Evolutionary conservation across 2,329 filamentous ascomycete genomes (phyloP), one percentile per base, ranked within the genome.

Genomic region (Aureobasidium sp.): DNA sequence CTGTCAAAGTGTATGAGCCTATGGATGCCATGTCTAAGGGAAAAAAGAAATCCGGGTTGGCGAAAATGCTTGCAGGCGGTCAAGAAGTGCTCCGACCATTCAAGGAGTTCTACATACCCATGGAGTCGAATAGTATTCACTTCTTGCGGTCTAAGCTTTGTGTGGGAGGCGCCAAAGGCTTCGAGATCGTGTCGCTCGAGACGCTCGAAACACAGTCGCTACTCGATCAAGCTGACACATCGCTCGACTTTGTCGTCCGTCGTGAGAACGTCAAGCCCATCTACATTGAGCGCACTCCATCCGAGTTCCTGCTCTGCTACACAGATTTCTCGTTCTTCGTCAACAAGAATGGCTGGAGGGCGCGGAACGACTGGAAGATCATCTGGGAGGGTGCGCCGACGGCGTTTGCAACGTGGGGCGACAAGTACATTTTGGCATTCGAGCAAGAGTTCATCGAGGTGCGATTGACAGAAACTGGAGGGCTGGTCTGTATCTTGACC

Each of bases 271-370:
- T 94, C 70, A 91, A 90, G 73, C 93, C 94, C 2, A 95, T 99
- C 66, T 93, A 97, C 71, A 97, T 99, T 68, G 95, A 99, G 76
- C 89, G 94, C 49, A 87, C 97, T 72, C 95, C 95, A 68, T 92
- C 93, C 73, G 94, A 99, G 73, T 99, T 99, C 81, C 76, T 99
- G 68, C 86, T 99, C 66, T 97, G 97, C 76, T 99, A 99, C 78
- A 94, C 91, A 5, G 94, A 99, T 74, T 99, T 97, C 76, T 96
- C 91, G 14, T 99, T 99, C 84, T 99, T 97, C 71, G 94, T 99
- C 72, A 97, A 99, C 76, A 86, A 94, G 70, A 97, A 99, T 74
- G 94, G 94, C 41, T 99, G 94, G 94, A 87, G 94, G 66, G 93
- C 93, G 60, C 84, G 92, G 70, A 91, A 92, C 5, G 94, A 99